Percentiles rank a stretch among this genome's conserved stretches.
Evolutionary conservation across 352 stramenopile genomes (phyloP).

Genomic region (Globisporangium middletonii): DNA sequence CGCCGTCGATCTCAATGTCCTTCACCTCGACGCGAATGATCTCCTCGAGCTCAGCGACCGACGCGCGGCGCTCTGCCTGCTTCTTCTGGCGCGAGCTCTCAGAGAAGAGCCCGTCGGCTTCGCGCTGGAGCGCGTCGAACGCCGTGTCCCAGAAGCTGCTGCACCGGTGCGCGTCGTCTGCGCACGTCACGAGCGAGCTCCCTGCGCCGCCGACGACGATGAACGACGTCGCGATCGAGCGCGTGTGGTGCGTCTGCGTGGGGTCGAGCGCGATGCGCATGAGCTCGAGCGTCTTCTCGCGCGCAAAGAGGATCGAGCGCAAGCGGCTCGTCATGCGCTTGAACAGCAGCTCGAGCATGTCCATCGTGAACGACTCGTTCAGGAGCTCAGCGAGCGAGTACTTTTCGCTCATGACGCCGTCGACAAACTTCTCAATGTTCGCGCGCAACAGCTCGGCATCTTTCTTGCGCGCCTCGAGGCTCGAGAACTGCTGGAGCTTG

Average conservation of each 20-base stretch:
- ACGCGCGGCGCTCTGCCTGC: constrained; percentile 35
- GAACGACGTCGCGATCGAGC: constrained; percentile 67
- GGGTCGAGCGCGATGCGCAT: constrained; percentile 58
- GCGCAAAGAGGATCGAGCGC: constrained; percentile 64
- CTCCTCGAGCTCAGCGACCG: constrained; percentile 61
- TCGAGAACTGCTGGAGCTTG: constrained; percentile 16
- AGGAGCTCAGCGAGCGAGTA: constrained; percentile 60
- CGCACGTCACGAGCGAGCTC: constrained; percentile 47
- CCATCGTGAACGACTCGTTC: constrained; percentile 77
- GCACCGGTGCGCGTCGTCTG: constrained; percentile 47
- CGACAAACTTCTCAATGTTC: constrained; percentile 81
- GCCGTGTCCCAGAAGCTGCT: constrained; percentile 60
- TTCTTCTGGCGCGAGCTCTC: constrained; percentile 30
- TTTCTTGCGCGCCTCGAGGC: constrained; percentile 39
- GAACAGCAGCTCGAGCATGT: constrained; percentile 83
- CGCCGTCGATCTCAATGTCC: constrained; percentile 64
- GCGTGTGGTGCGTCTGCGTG: constrained; percentile 49
- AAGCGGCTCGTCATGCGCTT: constrained; percentile 82
- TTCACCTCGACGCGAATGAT: constrained; percentile 74
- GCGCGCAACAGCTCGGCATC: constrained; percentile 47
- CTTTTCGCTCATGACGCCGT: constrained; percentile 64
- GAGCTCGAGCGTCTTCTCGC: constrained; percentile 68
- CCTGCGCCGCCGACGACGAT: constrained; percentile 61
- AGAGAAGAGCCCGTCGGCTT: constrained; percentile 41
- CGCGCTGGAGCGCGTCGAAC: constrained; percentile 56